Evolutionary conservation across 2,329 filamentous ascomycete genomes (phyloP).

Genomic region (Acrocalymma vagum): DNA sequence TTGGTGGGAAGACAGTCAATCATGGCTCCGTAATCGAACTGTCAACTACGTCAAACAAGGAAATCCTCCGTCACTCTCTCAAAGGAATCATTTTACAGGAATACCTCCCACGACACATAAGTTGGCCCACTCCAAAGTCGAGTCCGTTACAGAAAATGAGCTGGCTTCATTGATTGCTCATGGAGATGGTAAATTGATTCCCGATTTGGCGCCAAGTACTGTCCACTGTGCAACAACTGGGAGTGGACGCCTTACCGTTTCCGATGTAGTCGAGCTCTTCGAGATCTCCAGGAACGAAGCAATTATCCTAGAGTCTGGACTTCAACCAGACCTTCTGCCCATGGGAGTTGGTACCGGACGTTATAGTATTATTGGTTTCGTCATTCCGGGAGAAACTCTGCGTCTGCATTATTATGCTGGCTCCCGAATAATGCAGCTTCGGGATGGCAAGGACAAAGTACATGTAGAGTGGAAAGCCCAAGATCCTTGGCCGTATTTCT

Average conservation of each 20-base stretch:
- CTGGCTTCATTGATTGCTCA: conserved; percentile 36
- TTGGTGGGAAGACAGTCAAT: conserved; percentile 75
- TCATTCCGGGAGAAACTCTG: conserved; percentile 61
- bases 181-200: conserved; percentile 31
- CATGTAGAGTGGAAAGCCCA: conserved; percentile 33
- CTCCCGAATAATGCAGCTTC: conserved; percentile 34
- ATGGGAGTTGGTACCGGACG: conserved; percentile 63
- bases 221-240: conserved; percentile 45
- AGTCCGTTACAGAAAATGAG: conserved; percentile 16
- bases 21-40: conserved; percentile 56
- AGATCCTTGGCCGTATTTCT: conserved; percentile 52
- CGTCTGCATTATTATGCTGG: conserved; percentile 45
- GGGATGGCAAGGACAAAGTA: conserved; percentile 35
- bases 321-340: conserved; percentile 49
- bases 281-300: conserved; percentile 44
- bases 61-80: conserved; percentile 12
- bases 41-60: conserved; percentile 18
- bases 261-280: conserved; percentile 47
- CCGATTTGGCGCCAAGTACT: conserved; percentile 32
- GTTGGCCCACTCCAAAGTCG: conserved; percentile 8
- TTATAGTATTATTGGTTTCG: conserved; percentile 78
- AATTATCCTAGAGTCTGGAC: conserved; percentile 58
- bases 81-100: no score
- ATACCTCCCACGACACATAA: conserved; percentile 25
- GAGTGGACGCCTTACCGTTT: conserved; percentile 44